Evolutionary conservation across 148 eudicot genomes (phyloP), one percentile per base, ranked within the genome.

Genomic region (Dysphania ambrosioides): DNA sequence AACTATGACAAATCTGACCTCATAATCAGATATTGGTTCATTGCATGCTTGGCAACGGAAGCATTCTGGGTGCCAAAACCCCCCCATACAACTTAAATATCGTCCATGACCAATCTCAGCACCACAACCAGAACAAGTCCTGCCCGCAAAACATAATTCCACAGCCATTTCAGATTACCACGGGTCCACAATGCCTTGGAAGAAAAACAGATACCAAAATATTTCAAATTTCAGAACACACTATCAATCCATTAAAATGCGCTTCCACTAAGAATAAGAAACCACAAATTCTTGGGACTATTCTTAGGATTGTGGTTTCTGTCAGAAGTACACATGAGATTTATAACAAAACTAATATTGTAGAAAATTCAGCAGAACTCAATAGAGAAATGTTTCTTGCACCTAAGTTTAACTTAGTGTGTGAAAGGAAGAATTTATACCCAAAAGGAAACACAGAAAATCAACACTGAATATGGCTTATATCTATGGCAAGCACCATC

Each of bases 41-140:
- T 85, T 78, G 79, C 99, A 95, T 21, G 79, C 84, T 71, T 92
- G 86, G 76, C 99, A 95, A 64, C 91, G 82, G 77, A 95, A 95
- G 83, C 99, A 95, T 76, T 89, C 94, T 24, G 99, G 98, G 77
- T 95, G 99, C 96, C 96, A 95, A 79, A 86, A 78, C 42, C 87
- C 90, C 69, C 92, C 99, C 97, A 95, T 87, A 83, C 99, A 92
- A 79, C 84, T 92, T 85, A 95, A 79, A 73, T 72, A 90, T 76
- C 99, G 79, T 51, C 91, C 97, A 61, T 90, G 88, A 53, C 96
- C 97, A 80, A 95, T 92, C 72, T 90, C 91, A 78, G 79, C 81
- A 69, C 86, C 82, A 82, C 99, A 95, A 74, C 99, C 99, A 74
- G 87, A 83, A 81, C 97, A 95, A 24, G 71, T 76, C 86, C 92